Percentiles rank a stretch among this genome's conserved stretches.
Evolutionary conservation across 257 asterid genomes (phyloP).

Genomic region (Coffea eugenioides): DNA sequence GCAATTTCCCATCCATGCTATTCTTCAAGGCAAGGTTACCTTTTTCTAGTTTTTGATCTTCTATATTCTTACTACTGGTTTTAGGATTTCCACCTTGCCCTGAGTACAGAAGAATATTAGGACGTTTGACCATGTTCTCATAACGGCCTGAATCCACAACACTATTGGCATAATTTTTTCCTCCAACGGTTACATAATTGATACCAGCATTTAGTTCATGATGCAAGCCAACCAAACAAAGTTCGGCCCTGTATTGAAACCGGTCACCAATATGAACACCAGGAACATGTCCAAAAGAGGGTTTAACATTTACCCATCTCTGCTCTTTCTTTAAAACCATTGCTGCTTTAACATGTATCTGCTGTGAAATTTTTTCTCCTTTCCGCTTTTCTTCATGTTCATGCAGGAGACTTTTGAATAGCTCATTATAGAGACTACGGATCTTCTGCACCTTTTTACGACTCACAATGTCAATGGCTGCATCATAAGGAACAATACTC

Average conservation of each 20-base stretch:
- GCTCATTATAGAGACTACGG: constrained; percentile 1
- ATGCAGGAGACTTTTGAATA: not conserved
- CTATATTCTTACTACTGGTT: not conserved
- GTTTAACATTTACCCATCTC: constrained; percentile 13
- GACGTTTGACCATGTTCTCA: constrained; percentile 17
- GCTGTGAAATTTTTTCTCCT: not conserved
- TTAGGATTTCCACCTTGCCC: constrained; percentile 43
- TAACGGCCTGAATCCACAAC: constrained; percentile 41
- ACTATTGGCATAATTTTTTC: constrained; percentile 24
- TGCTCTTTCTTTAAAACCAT: not conserved
- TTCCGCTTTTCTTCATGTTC: not conserved
- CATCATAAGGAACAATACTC: constrained; percentile 12
- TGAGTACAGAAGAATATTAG: constrained; percentile 32
- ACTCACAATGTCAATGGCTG: not conserved
- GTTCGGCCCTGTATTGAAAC: constrained; percentile 34
- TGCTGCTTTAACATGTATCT: constrained; percentile 10
- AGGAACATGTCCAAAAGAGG: constrained; percentile 30
- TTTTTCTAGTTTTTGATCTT: constrained; percentile 36
- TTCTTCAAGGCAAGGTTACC: constrained; percentile 45
- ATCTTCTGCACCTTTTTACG: not conserved
- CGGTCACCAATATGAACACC: constrained; percentile 34
- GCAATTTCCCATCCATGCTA: constrained; percentile 22
- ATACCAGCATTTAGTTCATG: constrained; percentile 23
- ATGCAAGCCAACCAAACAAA: constrained; percentile 35
- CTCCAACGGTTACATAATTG: constrained; percentile 14